Evolutionary conservation across 129 eudicot genomes (phyloP).

Genomic region (Helianthus annuus): HanXRQr2.0-SUNRISE NC_035443.2:30603961-30604460

Average conservation of each 20-base stretch:
- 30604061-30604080: conserved; percentile 87
- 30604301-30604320: conserved; percentile 87
- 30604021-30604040: conserved; percentile 72
- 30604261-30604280: conserved; percentile 77
- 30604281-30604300: conserved; percentile 76
- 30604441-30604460: conserved; percentile 96
- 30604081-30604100: conserved; percentile 91
- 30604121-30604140: conserved; percentile 90
- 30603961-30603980: conserved; percentile 73
- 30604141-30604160: conserved; percentile 74
- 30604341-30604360: conserved; percentile 87
- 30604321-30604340: conserved; percentile 86
- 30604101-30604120: conserved; percentile 90
- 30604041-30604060: conserved; percentile 75
- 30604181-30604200: conserved; percentile 70
- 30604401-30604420: conserved; percentile 83
- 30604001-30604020: conserved; percentile 95
- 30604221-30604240: conserved; percentile 60
- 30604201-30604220: conserved; percentile 75
- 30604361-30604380: conserved; percentile 97
- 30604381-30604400: conserved; percentile 82
- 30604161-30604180: conserved; percentile 56
- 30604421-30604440: conserved; percentile 91
- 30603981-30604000: conserved; percentile 85
- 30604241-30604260: conserved; percentile 63